phyloP scores from a whole-genome alignment of 73 alveolate species.

The Blepharisma stoltei region DNA sequence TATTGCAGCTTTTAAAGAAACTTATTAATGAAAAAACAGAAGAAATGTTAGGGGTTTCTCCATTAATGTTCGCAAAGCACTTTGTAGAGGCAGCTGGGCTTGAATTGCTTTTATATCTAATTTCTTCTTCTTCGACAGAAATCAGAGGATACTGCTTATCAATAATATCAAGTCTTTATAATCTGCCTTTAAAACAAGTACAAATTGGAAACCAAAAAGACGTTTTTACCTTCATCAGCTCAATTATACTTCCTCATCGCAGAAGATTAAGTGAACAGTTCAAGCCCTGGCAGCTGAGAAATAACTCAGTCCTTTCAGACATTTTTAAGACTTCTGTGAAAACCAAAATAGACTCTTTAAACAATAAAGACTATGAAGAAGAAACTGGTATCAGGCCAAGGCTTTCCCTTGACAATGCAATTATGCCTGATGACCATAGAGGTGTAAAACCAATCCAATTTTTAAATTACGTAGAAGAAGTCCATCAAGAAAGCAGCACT shows the following conservation, averaged over 20 bases:
- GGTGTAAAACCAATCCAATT: no score
- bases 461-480: no score
- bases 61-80: background rate
- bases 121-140: background rate
- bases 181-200: background rate
- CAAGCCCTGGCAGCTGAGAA: background rate
- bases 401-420: no score
- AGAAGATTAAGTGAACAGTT: constrained; percentile 1
- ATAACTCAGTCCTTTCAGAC: no score
- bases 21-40: constrained; percentile 9
- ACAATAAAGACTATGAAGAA: no score
- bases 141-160: background rate
- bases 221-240: constrained; percentile 13
- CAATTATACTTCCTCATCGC: constrained; percentile 9
- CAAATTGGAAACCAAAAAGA: background rate
- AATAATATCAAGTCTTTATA: background rate
- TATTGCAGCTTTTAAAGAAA: background rate
- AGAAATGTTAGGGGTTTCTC: background rate
- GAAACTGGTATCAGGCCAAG: no score
- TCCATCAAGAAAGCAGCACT: no score
- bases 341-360: no score
- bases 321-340: no score
- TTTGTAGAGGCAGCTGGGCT: constrained; percentile 23
- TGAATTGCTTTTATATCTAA: background rate
- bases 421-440: no score